A percentile compares a stretch with the other conserved stretches of the same genome.
These are phyloP conservation scores for Verticillium zaregamsianum DNA, from an alignment of 2,329 filamentous ascomycete species.

Conservation along the genomic window DNA sequence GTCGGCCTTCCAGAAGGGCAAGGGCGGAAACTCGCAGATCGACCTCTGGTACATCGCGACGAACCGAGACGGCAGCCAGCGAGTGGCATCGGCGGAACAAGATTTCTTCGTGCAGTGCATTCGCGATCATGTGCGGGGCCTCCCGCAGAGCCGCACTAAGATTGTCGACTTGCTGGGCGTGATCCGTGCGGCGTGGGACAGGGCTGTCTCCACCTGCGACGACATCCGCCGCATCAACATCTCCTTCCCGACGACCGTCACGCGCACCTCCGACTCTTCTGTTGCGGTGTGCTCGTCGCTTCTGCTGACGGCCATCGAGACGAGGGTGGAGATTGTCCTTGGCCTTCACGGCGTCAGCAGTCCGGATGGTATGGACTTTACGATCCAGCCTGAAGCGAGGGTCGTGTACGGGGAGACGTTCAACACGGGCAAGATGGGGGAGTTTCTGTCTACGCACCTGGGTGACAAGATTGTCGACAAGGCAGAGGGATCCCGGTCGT, in stretches of 20 bases:
- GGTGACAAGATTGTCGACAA: constrained; percentile 24
- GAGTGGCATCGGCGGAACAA: constrained; percentile 58
- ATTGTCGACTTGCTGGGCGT: constrained; percentile 54
- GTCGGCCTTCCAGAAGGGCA: constrained; percentile 48
- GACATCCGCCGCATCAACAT: constrained; percentile 59
- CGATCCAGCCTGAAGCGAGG: constrained; percentile 48
- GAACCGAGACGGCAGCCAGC: constrained; percentile 46
- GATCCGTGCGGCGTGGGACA: constrained; percentile 63
- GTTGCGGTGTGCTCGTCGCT: constrained; percentile 59
- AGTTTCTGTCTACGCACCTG: constrained; percentile 60
- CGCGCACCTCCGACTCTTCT: constrained; percentile 59
- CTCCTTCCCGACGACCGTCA: constrained; percentile 61
- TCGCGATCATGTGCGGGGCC: constrained; percentile 59
- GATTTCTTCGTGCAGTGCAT: constrained; percentile 74
- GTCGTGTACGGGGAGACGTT: constrained; percentile 77
- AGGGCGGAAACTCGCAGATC: constrained; percentile 46
- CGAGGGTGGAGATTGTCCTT: constrained; percentile 63
- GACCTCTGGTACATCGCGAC: constrained; percentile 68
- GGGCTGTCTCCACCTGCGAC: constrained; percentile 53
- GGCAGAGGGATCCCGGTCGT: constrained; percentile 31
- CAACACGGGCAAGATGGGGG: constrained; percentile 69
- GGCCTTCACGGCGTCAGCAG: constrained; percentile 44
- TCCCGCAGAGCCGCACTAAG: constrained; percentile 54
- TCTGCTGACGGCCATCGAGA: constrained; percentile 60
- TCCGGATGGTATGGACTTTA: constrained; percentile 49